Evolutionary conservation across 805 yeast genomes (phyloP), one percentile per base, ranked within the genome.

Genomic region (Nakazawaea pomicola): DNA sequence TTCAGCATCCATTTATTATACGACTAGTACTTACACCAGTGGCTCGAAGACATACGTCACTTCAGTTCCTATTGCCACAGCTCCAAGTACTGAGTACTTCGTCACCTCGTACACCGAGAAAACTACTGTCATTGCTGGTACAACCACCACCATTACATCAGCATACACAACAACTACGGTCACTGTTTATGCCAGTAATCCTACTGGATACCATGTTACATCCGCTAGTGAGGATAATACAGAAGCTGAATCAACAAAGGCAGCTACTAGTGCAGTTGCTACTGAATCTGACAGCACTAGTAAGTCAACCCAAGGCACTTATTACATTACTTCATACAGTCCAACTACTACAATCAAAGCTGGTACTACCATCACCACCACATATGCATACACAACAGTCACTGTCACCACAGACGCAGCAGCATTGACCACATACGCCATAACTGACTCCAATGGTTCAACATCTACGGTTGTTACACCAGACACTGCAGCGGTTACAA

Each of bases 51-150:
- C 36, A 6, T 33, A 23, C 18, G 19, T 9, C 12, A 33, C 36
- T 6, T 23, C 36, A 11, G 36, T 33, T 23, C 36, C 36, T 16
- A 29, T 33, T 12, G 18, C 28, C 18, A 33, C 12, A 10, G 16
- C 33, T 23, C 10, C 25, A 11, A 30, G 11, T 7, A 23, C 36
- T 12, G 24, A 33, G 6, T 11, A 23, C 6, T 12, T 15, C 8
- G 14, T 33, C 29, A 33, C 36, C 21, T 33, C 36, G 5, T 33
- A 33, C n/a, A n/a, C 21, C 4, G 36, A 33, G 20, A 29, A 17
- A 23, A 33, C 36, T 18, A 33, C 36, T 10, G 36, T 33, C 20
- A 23, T 33, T 4, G 18, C 28, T 11, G 36, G 36, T 14, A 33
- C 36, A 14, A 33, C 36, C 9, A 33, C 29, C 8, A 33, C 36